Conservation (phyloP, 768 basidiomycete species). For the Xerocomellus intermedius region DNA sequence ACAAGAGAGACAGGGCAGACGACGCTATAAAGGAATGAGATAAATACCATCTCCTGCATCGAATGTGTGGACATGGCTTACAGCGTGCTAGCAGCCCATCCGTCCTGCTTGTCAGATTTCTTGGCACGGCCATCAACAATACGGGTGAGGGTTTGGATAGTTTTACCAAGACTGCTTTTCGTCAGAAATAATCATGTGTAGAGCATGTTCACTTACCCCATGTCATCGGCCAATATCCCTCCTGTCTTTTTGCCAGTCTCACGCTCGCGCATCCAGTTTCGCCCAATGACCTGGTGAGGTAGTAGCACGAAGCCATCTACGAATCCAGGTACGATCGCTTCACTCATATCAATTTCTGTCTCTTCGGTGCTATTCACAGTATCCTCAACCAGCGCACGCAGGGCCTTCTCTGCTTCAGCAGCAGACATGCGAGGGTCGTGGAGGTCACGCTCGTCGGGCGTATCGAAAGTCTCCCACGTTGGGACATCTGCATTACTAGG, state of each 20-base stretch:
- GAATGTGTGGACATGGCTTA: constrained; percentile 26
- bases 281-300: constrained; percentile 85
- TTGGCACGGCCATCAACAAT: constrained; percentile 81
- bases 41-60: background rate
- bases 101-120: constrained; percentile 66
- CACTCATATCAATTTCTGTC: constrained; percentile 51
- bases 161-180: constrained; percentile 69
- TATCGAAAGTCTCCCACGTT: constrained; percentile 33
- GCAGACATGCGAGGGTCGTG: constrained; percentile 38
- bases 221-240: constrained; percentile 90
- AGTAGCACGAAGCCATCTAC: constrained; percentile 64
- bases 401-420: constrained; percentile 70
- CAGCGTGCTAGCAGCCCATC: constrained; percentile 73
- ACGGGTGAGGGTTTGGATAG: constrained; percentile 84
- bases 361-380: constrained; percentile 54
- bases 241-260: constrained; percentile 78
- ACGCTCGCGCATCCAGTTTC: constrained; percentile 84
- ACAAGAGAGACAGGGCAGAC: constrained; percentile 86
- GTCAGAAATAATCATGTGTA: constrained; percentile 4
- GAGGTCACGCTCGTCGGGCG: constrained; percentile 22
- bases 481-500: constrained; percentile 10
- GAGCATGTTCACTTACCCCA: constrained; percentile 55
- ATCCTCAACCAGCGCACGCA: constrained; percentile 74
- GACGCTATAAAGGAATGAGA: constrained; percentile 50
- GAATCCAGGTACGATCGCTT: constrained; percentile 78